Percentiles rank a stretch among this genome's conserved stretches.
phyloP scores from a whole-genome alignment of 2,329 filamentous ascomycete species.

The Lecanosticta acicola region DNA sequence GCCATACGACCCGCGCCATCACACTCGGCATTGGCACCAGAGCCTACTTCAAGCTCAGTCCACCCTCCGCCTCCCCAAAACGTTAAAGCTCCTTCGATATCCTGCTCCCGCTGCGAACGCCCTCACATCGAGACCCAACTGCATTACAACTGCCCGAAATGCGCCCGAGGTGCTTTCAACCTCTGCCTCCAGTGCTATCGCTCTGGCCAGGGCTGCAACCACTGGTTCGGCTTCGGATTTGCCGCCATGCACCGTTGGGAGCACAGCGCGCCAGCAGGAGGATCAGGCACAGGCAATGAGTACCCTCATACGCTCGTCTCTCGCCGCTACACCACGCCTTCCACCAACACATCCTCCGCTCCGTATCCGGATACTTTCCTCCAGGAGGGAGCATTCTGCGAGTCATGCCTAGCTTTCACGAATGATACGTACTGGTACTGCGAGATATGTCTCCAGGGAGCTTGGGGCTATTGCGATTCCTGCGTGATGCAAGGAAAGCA shows the following conservation, averaged over 20 bases:
- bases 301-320: constrained; percentile 50
- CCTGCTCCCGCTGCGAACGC: constrained; percentile 66
- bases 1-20: constrained; percentile 19
- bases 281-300: constrained; percentile 39
- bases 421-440: constrained; percentile 91
- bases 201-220: constrained; percentile 65
- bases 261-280: constrained; percentile 36
- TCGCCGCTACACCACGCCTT: constrained; percentile 38
- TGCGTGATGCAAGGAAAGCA: constrained; percentile 78
- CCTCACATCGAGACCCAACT: constrained; percentile 75
- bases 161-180: constrained; percentile 66
- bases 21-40: constrained; percentile 27
- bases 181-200: constrained; percentile 80
- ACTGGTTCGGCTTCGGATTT: constrained; percentile 85
- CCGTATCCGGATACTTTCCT: constrained; percentile 46
- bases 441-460: constrained; percentile 77
- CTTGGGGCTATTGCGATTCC: constrained; percentile 88
- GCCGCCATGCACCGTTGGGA: constrained; percentile 52
- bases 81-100: constrained; percentile 52
- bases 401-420: constrained; percentile 64
- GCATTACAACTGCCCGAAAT: constrained; percentile 74
- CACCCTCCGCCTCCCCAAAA: constrained; percentile 37
- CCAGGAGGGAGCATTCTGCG: constrained; percentile 79
- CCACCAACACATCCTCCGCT: neutral
- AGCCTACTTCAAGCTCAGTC: constrained; percentile 29